Evolutionary conservation across 1,284 basidiomycete species (phyloP).

Genomic region (Ganoderma multipileum): DNA sequence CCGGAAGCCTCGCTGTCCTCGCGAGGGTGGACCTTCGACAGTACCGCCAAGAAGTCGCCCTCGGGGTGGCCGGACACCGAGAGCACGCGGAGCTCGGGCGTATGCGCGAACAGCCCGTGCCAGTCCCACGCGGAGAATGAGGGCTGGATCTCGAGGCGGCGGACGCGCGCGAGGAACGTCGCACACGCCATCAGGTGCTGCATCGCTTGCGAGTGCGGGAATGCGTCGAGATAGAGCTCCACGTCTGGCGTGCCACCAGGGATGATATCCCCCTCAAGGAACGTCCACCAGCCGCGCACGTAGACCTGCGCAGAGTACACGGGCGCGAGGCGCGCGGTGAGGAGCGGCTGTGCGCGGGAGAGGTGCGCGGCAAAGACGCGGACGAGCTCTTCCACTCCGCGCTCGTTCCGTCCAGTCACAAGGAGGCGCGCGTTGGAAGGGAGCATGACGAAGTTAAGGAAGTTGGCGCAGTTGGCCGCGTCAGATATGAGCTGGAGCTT

Average conservation of each 20-base stretch:
- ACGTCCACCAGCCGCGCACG: slow-evolving; percentile 13
- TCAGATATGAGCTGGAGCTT: slow-evolving; percentile 8
- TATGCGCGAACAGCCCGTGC: slow-evolving; percentile 16
- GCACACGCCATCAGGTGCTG: neutral
- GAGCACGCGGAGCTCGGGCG: slow-evolving; percentile 17
- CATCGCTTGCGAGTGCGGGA: slow-evolving; percentile 4
- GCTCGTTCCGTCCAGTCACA: slow-evolving; percentile 1
- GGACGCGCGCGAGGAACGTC: neutral
- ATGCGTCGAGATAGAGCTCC: slow-evolving; percentile 10
- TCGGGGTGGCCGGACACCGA: slow-evolving; percentile 7
- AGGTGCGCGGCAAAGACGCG: slow-evolving; percentile 9
- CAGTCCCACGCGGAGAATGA: slow-evolving; percentile 11
- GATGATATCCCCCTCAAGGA: slow-evolving; percentile 1
- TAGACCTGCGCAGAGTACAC: slow-evolving; percentile 4
- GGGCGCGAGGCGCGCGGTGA: slow-evolving; percentile 10
- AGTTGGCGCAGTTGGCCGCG: slow-evolving; percentile 22
- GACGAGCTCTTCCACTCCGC: slow-evolving; percentile 10
- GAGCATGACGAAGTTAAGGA: slow-evolving; percentile 19
- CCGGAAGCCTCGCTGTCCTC: neutral
- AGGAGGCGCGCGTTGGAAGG: slow-evolving; percentile 1
- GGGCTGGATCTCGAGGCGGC: slow-evolving; percentile 4
- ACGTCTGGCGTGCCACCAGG: slow-evolving; percentile 4
- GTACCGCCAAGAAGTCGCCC: slow-evolving; percentile 14
- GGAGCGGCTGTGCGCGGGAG: slow-evolving; percentile 14
- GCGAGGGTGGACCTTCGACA: slow-evolving; percentile 2